Conservation (phyloP, 1,284 basidiomycete genomes). For the Cystobasidiaceae sp. region DNA sequence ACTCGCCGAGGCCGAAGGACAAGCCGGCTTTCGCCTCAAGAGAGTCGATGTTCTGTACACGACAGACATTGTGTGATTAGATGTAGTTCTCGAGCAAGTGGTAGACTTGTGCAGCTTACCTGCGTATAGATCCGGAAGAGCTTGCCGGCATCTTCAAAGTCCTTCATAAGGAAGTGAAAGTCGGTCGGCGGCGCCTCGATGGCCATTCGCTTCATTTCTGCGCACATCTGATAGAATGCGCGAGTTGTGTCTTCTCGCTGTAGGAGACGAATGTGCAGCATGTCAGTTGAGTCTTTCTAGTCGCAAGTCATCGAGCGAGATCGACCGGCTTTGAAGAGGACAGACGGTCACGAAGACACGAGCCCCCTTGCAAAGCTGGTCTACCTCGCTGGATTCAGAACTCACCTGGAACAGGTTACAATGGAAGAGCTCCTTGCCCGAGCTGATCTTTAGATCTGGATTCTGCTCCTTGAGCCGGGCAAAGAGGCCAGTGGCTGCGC, state of each 20-base stretch:
- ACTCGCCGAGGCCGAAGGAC: conserved; percentile 58
- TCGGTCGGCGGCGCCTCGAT: conserved; percentile 69
- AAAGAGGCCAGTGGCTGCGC: conserved; percentile 68
- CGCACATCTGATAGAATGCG: conserved; percentile 83
- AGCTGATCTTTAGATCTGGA: conserved; percentile 62
- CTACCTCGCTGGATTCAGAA: conserved; percentile 28
- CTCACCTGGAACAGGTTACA: conserved; percentile 81
- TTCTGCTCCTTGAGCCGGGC: conserved; percentile 69
- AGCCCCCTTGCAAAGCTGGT: background rate
- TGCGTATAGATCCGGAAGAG: conserved; percentile 88
- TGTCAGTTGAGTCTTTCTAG: background rate
- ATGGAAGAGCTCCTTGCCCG: conserved; percentile 86
- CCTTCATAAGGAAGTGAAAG: conserved; percentile 71
- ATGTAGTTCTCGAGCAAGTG: background rate
- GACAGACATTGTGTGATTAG: background rate
- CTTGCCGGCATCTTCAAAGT: conserved; percentile 68
- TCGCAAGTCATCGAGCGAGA: background rate
- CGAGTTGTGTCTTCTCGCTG: conserved; percentile 68
- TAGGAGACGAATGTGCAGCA: conserved; percentile 35
- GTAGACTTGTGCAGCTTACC: conserved; percentile 28
- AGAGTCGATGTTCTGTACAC: conserved; percentile 68
- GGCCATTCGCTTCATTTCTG: conserved; percentile 68
- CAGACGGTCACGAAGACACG: background rate
- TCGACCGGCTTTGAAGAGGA: too few relatives aligned
- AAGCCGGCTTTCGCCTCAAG: conserved; percentile 80